Base-by-base conservation (phyloP, 2,329 filamentous ascomycete genomes). In the Cytospora paraplurivora region DNA sequence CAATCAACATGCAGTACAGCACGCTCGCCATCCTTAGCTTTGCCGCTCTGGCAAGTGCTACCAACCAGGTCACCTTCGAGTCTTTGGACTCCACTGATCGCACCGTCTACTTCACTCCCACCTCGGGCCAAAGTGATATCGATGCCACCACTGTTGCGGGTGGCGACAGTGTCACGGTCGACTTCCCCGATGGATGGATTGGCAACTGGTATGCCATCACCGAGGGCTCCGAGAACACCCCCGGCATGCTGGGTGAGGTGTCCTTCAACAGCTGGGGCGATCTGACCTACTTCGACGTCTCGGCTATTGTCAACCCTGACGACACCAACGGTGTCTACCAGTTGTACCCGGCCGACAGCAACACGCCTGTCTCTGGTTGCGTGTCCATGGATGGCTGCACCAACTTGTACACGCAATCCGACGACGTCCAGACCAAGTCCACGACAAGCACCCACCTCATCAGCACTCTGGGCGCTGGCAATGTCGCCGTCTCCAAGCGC, bases 361-460 rank as follows among this genome's bases (percentile, higher is more conserved):
- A 66, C 60, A 57, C 64, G 62, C 76, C 76, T 17, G 58, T 73
- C 55, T 77, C 76, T 6, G 78, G 78, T 47, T 80, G 78, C 72
- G 69, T 72, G 49, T 56, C 11, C n/a, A 79, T 76, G 70, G 75
- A 76, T 27, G 44, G 44, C 44, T 81, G 78, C 72, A 52, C 35
- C 71, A 84, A 81, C 67, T 78, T 74, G 65, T 87, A 87, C 79
- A 84, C 81, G 73, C 72, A 76, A 17, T 70, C 77, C 11, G 79
- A 86, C 62, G 84, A 87, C 65, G 69, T 85, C 67, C 81, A 84
- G 75, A 87, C 84, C 71, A 82, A 84, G 74, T 72, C 75, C 47
- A 85, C 82, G 35, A 51, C 68, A 7, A 79, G 82, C 72, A 71
- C 68, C 17, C 77, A 84, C 67, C 74, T 86, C 68, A 74, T 85